Conservation (phyloP, 2,329 filamentous ascomycete genomes). For the Aureobasidium mangrovei region DNA sequence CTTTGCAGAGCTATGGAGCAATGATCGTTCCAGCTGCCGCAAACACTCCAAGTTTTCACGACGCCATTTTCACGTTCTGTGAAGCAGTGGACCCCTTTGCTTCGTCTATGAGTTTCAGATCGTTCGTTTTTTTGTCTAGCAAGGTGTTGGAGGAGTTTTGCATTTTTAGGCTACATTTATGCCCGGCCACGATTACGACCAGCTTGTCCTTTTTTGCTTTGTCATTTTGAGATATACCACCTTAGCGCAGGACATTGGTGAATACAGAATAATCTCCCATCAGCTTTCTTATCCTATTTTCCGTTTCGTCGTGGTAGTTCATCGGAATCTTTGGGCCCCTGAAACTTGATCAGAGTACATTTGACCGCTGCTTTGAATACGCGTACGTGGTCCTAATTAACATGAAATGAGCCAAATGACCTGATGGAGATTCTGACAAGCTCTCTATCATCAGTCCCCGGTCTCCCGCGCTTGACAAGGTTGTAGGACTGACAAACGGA, state of each 20-base stretch:
- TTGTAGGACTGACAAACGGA: background rate
- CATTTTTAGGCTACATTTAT: background rate
- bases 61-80: background rate
- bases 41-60: background rate
- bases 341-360: no score
- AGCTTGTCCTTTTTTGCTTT: background rate
- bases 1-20: conserved; percentile 25
- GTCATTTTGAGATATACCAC: conserved; percentile 3
- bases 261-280: background rate
- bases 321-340: no score
- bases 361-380: no score
- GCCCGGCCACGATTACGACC: background rate
- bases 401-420: no score
- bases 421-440: background rate
- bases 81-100: background rate
- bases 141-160: conserved; percentile 13
- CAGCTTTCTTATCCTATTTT: background rate
- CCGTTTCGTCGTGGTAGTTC: background rate
- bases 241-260: background rate
- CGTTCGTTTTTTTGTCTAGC: background rate
- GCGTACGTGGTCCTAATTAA: no score
- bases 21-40: background rate
- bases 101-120: background rate
- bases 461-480: conserved; percentile 21
- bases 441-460: conserved; percentile 22